Evolutionary conservation across 371 early-diverging fungal species (phyloP).

Genomic region (Mucor racemosus): DNA sequence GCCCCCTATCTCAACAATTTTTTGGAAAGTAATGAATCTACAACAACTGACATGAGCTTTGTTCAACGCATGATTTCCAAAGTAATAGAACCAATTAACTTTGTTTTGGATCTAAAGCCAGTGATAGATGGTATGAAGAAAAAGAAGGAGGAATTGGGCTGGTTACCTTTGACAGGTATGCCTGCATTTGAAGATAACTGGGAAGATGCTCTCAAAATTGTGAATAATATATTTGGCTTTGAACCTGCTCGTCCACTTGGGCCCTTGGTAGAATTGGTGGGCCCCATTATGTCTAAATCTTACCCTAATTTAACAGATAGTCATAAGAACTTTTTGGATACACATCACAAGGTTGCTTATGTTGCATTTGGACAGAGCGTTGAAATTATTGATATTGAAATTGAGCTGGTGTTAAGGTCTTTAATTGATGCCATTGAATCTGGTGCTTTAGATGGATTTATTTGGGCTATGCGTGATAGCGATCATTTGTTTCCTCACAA

Average conservation of each 20-base stretch:
- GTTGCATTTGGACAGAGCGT: slow-evolving; percentile 45
- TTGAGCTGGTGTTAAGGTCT: slow-evolving; percentile 25
- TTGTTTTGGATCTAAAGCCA: background rate
- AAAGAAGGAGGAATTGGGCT: background rate
- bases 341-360: slow-evolving; percentile 32
- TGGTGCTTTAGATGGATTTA: slow-evolving; percentile 33
- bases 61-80: slow-evolving; percentile 20
- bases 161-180: background rate
- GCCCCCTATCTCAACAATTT: slow-evolving; percentile 35
- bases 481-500: slow-evolving; percentile 16
- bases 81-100: background rate
- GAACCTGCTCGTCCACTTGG: slow-evolving; percentile 33
- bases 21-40: slow-evolving; percentile 9
- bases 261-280: slow-evolving; percentile 38
- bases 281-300: slow-evolving; percentile 31
- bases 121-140: background rate
- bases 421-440: slow-evolving; percentile 27
- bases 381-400: slow-evolving; percentile 2
- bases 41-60: slow-evolving; percentile 18
- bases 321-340: slow-evolving; percentile 17
- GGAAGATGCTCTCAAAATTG: slow-evolving; percentile 23
- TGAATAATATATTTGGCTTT: slow-evolving; percentile 31
- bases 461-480: slow-evolving; percentile 33
- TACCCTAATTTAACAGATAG: background rate
- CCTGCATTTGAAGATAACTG: background rate